Conservation (phyloP, 2,329 filamentous ascomycete genomes). For the Aspergillus puulaauensis region DNA sequence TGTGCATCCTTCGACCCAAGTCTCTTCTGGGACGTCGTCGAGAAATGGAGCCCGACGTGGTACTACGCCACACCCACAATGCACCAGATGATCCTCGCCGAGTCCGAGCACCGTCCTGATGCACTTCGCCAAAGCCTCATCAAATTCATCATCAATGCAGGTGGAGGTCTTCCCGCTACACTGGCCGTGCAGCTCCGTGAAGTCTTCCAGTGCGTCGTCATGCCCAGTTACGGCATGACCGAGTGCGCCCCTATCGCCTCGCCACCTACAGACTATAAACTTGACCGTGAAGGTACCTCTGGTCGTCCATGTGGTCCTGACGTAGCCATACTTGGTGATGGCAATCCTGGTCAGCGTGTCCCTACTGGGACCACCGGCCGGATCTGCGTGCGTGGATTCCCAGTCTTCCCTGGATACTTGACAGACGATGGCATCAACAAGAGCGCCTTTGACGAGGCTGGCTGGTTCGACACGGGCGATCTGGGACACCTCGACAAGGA, state of each 20-base stretch:
- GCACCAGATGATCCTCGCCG: constrained; percentile 56
- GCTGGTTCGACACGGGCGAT: constrained; percentile 59
- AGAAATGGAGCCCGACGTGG: constrained; percentile 53
- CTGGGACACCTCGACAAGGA: constrained; percentile 53
- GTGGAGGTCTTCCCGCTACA: constrained; percentile 54
- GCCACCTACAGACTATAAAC: constrained; percentile 52
- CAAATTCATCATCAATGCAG: constrained; percentile 57
- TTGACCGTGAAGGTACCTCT: constrained; percentile 55
- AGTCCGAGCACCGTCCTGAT: constrained; percentile 41
- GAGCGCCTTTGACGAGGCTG: constrained; percentile 44
- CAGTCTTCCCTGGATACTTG: constrained; percentile 48
- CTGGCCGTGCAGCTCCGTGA: constrained; percentile 51
- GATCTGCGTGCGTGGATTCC: constrained; percentile 54
- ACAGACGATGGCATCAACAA: constrained; percentile 7
- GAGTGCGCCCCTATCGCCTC: constrained; percentile 61
- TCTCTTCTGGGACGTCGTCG: constrained; percentile 57
- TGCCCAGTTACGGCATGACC: constrained; percentile 61
- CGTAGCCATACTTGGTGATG: constrained; percentile 50
- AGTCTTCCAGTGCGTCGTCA: constrained; percentile 52
- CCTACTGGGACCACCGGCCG: constrained; percentile 42
- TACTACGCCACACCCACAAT: constrained; percentile 61
- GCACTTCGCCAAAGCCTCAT: constrained; percentile 48
- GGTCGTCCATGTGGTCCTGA: constrained; percentile 55
- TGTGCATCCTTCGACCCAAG: constrained; percentile 56
- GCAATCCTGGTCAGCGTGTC: constrained; percentile 27